phyloP scores from a whole-genome alignment of 164 flowering plant genomes.

The Liriodendron chinense region DNA sequence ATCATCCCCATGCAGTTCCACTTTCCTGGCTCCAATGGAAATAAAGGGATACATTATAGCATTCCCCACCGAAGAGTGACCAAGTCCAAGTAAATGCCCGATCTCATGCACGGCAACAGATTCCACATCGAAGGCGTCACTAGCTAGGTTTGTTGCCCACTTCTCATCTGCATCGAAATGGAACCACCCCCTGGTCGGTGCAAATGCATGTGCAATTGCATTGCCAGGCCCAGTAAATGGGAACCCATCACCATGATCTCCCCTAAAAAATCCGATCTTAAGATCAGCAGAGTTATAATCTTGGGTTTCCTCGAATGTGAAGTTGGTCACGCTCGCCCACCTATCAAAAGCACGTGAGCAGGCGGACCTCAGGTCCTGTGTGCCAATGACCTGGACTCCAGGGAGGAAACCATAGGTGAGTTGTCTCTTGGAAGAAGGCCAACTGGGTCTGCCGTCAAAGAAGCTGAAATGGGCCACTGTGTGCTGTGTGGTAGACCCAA shows the following conservation, averaged over 20 bases:
- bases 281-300: constrained; percentile 41
- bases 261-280: constrained; percentile 51
- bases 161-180: constrained; percentile 65
- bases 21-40: constrained; percentile 42
- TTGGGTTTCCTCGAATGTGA: constrained; percentile 42
- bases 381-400: constrained; percentile 22
- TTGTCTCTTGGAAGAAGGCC: constrained; percentile 36
- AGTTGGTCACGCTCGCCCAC: constrained; percentile 54
- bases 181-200: constrained; percentile 60
- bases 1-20: constrained; percentile 58
- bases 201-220: constrained; percentile 77
- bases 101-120: constrained; percentile 90
- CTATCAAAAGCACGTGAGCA: constrained; percentile 48
- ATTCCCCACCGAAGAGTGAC: constrained; percentile 59
- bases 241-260: constrained; percentile 78
- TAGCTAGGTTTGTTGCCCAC: constrained; percentile 45
- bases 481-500: constrained; percentile 20
- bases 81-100: constrained; percentile 81
- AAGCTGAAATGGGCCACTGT: constrained; percentile 58
- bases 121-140: constrained; percentile 54
- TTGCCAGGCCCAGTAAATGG: constrained; percentile 74
- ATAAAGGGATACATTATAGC: constrained; percentile 81
- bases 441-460: constrained; percentile 51
- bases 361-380: constrained; percentile 29
- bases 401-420: constrained; percentile 62